Conservation (phyloP, 148 eudicot species). For the Salicornia ramosissima region DNA sequence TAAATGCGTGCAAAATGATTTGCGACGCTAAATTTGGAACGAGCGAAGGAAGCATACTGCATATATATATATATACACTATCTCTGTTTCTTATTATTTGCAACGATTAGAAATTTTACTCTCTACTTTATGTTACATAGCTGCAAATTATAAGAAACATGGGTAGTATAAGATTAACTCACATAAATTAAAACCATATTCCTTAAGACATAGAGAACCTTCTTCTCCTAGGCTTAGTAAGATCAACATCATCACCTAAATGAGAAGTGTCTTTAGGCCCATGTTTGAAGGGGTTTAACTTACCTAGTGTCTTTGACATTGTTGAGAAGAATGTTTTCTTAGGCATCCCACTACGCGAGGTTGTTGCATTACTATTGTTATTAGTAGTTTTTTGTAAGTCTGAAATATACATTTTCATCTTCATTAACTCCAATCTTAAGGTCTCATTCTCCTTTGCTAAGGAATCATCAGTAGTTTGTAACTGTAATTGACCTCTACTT, state of each 20-base stretch:
- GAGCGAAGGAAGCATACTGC: too few relatives aligned
- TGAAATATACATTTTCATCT: conserved; percentile 72
- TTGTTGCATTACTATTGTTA: conserved; percentile 42
- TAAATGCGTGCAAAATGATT: too few relatives aligned
- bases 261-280: conserved; percentile 83
- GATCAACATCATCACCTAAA: conserved; percentile 61
- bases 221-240: conserved; percentile 81
- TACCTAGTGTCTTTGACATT: conserved; percentile 77
- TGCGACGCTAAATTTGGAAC: too few relatives aligned
- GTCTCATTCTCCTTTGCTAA: conserved; percentile 71
- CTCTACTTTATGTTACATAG: too few relatives aligned
- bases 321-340: conserved; percentile 77
- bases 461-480: conserved; percentile 55
- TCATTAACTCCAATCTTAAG: conserved; percentile 54
- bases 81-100: too few relatives aligned
- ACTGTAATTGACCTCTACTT: too few relatives aligned
- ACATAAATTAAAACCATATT: neutral
- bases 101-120: too few relatives aligned
- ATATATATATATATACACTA: too few relatives aligned
- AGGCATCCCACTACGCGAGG: conserved; percentile 25
- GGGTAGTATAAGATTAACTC: neutral
- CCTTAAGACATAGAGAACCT: conserved; percentile 78
- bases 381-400: conserved; percentile 47
- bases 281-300: conserved; percentile 82
- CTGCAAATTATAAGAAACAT: too few relatives aligned